These are phyloP conservation scores for Lecanosticta acicola DNA, from an alignment of 2,329 filamentous ascomycete species.

Conservation along the genomic window DNA sequence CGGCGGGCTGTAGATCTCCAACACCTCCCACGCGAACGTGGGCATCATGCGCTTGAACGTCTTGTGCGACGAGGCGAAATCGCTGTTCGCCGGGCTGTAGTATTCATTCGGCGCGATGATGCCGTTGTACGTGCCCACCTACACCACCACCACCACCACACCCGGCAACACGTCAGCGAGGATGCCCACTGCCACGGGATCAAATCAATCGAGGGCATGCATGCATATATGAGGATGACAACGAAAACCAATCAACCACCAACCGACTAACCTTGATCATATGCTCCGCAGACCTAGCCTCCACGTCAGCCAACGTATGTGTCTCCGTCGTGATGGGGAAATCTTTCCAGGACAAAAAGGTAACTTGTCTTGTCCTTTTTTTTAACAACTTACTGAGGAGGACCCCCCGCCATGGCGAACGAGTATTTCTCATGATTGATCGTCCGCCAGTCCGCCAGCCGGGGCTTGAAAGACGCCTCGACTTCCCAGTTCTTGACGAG, in stretches of 20 bases:
- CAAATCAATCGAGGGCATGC: too few relatives aligned
- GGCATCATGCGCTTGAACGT: slow-evolving; percentile 70
- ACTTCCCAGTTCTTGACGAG: slow-evolving; percentile 70
- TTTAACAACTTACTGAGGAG: slow-evolving; percentile 37
- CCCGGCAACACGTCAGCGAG: too few relatives aligned
- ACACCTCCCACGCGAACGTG: slow-evolving; percentile 64
- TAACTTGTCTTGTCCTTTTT: background rate
- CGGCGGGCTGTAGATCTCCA: slow-evolving; percentile 62
- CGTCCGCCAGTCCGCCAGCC: slow-evolving; percentile 59
- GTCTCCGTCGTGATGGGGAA: too few relatives aligned
- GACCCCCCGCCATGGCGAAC: slow-evolving; percentile 59
- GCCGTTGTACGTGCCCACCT: slow-evolving; percentile 63
- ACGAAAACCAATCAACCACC: background rate
- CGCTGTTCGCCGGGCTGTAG: slow-evolving; percentile 57
- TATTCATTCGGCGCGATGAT: slow-evolving; percentile 59
- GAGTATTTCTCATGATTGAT: slow-evolving; percentile 55
- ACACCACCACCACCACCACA: too few relatives aligned
- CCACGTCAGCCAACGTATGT: slow-evolving; percentile 3
- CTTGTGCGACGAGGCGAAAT: slow-evolving; percentile 62
- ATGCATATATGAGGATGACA: background rate
- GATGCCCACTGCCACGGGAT: too few relatives aligned
- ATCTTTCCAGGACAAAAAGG: background rate
- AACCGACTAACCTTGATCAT: slow-evolving; percentile 49
- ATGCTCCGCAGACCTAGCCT: slow-evolving; percentile 46
- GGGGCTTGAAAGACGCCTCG: slow-evolving; percentile 62